Evolutionary conservation across 2,329 filamentous ascomycete species (phyloP), one percentile per base, ranked within the genome.

Genomic region (Graphilbum sp.): DNA sequence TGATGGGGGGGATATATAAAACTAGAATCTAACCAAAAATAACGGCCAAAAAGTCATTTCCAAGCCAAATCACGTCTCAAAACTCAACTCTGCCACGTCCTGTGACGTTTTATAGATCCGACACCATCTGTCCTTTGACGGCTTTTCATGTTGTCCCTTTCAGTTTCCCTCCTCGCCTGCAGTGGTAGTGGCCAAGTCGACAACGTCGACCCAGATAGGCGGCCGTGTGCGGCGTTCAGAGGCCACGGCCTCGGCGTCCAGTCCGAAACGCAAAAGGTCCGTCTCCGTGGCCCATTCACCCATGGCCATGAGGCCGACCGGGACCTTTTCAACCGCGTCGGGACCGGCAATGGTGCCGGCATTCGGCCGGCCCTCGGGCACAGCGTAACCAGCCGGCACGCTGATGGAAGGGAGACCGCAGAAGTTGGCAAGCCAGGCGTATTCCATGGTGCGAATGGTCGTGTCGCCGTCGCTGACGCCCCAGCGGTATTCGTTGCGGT

Each of bases 211-310:
- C 64, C 63, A 69, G 35, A 48, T 54, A 1, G 52, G 52, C 11
- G 62, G 59, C 34, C 51, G 47, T 16, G 49, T 44, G 38, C 50
- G 53, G 35, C 53, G 44, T 35, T 56, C 55, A 0, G 48, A 50
- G 7, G 58, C 58, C 2, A 60, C 47, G 16, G 54, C 52, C 47
- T 69, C 65, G 0, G 56, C 60, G 35, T 69, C 62, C 3, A 61
- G 49, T 1, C 61, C 68, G 42, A 70, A 68, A 32, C 57, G 52
- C 35, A 72, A 43, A 45, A 72, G 47, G 3, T 56, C 52, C 37
- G 64, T 59, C 48, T 72, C 68, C 4, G 55, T 56, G 2, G 62
- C 64, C 68, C 68, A 72, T 46, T 72, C 68, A 1, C 63, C 67
- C 34, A 61, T 66, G 2, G 61, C 67, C 67, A 72, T 72, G 24